Percentiles rank a stretch among this genome's conserved stretches.
Evolutionary conservation across 2,329 filamentous ascomycete genomes (phyloP).

Genomic region (Rutstroemia sp.): DNA sequence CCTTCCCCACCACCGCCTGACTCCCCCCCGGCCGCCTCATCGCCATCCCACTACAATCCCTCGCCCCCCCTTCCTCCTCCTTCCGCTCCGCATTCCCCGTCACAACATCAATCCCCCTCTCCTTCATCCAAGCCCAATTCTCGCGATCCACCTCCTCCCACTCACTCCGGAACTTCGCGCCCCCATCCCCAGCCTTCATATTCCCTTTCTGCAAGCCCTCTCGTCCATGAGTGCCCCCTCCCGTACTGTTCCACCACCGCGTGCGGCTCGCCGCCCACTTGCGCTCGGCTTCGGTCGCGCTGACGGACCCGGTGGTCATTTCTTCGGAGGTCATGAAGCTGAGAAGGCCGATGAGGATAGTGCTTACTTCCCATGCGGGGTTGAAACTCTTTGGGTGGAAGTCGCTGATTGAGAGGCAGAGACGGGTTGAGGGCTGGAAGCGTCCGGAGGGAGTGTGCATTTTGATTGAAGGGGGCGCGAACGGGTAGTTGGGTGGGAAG

Average conservation of each 20-base stretch:
- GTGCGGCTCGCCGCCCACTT: conserved; percentile 69
- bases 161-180: conserved; percentile 79
- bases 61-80: conserved; percentile 38
- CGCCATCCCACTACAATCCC: conserved; percentile 53
- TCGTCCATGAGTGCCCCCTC: conserved; percentile 44
- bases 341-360: conserved; percentile 86
- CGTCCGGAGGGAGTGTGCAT: conserved; percentile 98
- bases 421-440: conserved; percentile 84
- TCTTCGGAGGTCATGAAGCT: conserved; percentile 99
- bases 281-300: conserved; percentile 68
- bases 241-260: conserved; percentile 95
- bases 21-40: conserved; percentile 54
- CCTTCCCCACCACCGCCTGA: conserved; percentile 45
- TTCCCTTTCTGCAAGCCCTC: conserved; percentile 57
- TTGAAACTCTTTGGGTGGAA: conserved; percentile 99
- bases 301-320: conserved; percentile 91
- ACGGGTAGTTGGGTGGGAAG: conserved; percentile 94
- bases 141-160: conserved; percentile 85
- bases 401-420: conserved; percentile 93
- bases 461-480: conserved; percentile 91
- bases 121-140: conserved; percentile 88
- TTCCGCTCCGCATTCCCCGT: conserved; percentile 61
- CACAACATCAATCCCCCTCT: conserved; percentile 67
- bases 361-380: conserved; percentile 95
- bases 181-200: conserved; percentile 85